phyloP scores from a whole-genome alignment of 768 basidiomycete genomes.

The Pleurotus tuber-regium region DNA sequence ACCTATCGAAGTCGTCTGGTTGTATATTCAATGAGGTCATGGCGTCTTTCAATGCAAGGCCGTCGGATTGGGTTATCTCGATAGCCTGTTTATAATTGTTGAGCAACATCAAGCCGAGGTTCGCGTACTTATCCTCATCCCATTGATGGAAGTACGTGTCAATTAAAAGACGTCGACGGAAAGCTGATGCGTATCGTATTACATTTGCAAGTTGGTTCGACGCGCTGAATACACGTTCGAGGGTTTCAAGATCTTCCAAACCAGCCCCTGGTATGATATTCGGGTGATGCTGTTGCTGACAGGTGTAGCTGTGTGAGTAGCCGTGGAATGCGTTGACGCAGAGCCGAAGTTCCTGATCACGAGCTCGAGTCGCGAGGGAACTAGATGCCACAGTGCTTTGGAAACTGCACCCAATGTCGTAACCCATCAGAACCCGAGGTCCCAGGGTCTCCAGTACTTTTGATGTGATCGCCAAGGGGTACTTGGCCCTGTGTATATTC shows the following conservation, averaged over 20 bases:
- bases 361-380: conserved; percentile 12
- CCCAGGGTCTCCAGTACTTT: conserved; percentile 16
- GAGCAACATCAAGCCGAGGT: conserved; percentile 20
- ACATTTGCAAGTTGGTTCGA: conserved; percentile 27
- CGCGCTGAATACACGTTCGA: conserved; percentile 28
- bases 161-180: conserved; percentile 26
- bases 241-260: conserved; percentile 32
- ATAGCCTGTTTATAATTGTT: conserved; percentile 22
- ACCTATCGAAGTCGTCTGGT: not conserved
- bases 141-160: conserved; percentile 29
- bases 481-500: conserved; percentile 18
- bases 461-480: conserved; percentile 17
- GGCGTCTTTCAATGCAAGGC: conserved; percentile 1
- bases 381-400: conserved; percentile 14
- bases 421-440: conserved; percentile 11
- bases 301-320: conserved; percentile 19
- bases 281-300: conserved; percentile 31
- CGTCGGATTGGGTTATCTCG: conserved; percentile 13
- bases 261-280: conserved; percentile 26
- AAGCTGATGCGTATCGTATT: conserved; percentile 24
- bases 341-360: conserved; percentile 3
- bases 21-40: conserved; percentile 5
- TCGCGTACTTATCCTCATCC: conserved; percentile 32
- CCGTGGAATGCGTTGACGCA: conserved; percentile 21
- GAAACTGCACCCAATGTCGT: conserved; percentile 28